Evolutionary conservation across 2,329 filamentous ascomycete genomes (phyloP).

Genomic region (Bipolaris oryzae): DNA sequence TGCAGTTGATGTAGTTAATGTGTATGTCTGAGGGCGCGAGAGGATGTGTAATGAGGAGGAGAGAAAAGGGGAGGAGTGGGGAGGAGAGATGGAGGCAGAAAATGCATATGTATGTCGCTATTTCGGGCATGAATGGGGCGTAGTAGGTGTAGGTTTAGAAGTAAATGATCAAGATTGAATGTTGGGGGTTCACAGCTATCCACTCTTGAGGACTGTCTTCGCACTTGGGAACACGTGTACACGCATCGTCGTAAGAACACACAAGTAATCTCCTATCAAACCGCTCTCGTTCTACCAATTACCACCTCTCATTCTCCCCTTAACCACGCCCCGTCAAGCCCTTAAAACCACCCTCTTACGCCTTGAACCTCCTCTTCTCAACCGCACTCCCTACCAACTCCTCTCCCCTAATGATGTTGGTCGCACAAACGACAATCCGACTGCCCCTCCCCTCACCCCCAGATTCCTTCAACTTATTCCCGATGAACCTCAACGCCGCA

Average conservation of each 20-base stretch:
- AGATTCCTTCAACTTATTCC: slow-evolving; percentile 72
- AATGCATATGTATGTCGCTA: neutral
- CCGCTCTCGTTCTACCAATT: no score
- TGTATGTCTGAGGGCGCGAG: neutral
- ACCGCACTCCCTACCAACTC: slow-evolving; percentile 85
- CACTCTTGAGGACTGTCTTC: no score
- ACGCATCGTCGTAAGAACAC: no score
- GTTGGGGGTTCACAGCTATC: neutral
- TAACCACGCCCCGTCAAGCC: no score
- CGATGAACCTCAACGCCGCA: slow-evolving; percentile 70
- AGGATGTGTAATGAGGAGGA: neutral
- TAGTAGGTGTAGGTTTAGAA: neutral
- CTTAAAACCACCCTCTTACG: neutral
- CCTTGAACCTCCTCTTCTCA: slow-evolving; percentile 62
- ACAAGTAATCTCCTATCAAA: no score
- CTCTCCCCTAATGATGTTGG: slow-evolving; percentile 87
- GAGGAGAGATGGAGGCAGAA: neutral
- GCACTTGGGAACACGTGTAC: no score
- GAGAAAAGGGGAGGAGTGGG: no score
- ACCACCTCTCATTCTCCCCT: no score
- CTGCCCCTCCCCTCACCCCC: slow-evolving; percentile 68
- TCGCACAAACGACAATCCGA: slow-evolving; percentile 90
- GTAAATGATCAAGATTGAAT: neutral
- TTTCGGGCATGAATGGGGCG: no score
- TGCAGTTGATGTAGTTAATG: neutral